Conservation (phyloP, 768 basidiomycete genomes). For the Termitomyces sp. region DNA sequence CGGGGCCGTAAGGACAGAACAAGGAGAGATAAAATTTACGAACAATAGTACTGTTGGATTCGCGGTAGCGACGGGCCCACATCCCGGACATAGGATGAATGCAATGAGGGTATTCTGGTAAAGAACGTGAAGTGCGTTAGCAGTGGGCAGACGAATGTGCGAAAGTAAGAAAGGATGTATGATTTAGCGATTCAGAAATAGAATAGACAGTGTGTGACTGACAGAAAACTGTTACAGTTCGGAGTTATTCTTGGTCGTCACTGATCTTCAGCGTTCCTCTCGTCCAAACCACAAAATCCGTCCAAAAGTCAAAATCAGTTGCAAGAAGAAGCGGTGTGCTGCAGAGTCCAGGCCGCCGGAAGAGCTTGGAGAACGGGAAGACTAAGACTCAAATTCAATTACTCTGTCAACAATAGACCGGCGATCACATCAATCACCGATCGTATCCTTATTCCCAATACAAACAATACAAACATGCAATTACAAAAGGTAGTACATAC, state of each 20-base stretch:
- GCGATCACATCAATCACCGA: conserved; percentile 4
- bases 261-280: not conserved
- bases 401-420: conserved; percentile 5
- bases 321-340: not conserved
- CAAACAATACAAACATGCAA: not conserved
- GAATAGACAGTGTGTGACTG: conserved; percentile 4
- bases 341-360: conserved; percentile 4
- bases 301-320: not conserved
- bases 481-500: conserved; percentile 1
- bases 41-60: conserved; percentile 12
- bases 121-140: conserved; percentile 3
- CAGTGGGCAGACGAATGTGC: not conserved
- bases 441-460: not conserved
- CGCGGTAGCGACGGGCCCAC: conserved; percentile 11
- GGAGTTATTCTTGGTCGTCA: not conserved
- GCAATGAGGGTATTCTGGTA: conserved; percentile 5
- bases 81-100: conserved; percentile 10
- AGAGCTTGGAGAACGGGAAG: not conserved
- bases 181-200: not conserved
- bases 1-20: not conserved
- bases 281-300: not conserved
- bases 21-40: conserved; percentile 2
- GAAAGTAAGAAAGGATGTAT: not conserved
- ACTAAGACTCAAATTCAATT: not conserved
- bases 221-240: conserved; percentile 6